Evolutionary conservation across 345 rosid genomes (phyloP).

Genomic region (Syzygium aqueum): DNA sequence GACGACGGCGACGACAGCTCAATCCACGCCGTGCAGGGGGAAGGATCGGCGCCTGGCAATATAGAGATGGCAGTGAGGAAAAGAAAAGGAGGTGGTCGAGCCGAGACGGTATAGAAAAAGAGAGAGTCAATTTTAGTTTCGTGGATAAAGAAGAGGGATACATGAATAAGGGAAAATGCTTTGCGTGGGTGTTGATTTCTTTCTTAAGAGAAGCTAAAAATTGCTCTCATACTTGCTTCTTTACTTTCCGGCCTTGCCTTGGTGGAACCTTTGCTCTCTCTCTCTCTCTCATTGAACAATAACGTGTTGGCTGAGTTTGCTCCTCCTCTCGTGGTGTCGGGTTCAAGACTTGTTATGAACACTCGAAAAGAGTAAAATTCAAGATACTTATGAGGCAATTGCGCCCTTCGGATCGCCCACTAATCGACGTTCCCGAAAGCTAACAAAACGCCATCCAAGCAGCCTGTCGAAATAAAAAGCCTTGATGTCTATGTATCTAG

Average conservation of each 20-base stretch:
- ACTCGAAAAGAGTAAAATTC: not conserved
- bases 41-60: not conserved
- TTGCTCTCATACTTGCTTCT: not conserved
- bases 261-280: not conserved
- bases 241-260: not conserved
- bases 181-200: not conserved
- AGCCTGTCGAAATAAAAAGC: not conserved
- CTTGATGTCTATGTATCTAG: not conserved
- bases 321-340: not conserved
- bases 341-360: not conserved
- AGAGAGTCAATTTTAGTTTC: not conserved
- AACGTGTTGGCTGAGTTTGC: not conserved
- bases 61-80: not conserved
- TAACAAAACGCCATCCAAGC: not conserved
- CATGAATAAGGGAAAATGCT: not conserved
- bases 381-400: not conserved
- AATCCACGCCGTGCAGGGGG: not conserved
- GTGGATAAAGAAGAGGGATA: not conserved
- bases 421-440: not conserved
- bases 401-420: not conserved
- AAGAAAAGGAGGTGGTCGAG: not conserved
- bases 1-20: constrained; percentile 5
- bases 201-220: not conserved
- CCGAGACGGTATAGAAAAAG: not conserved
- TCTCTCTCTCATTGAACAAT: not conserved